Evolutionary conservation across 2,329 filamentous ascomycete genomes (phyloP).

Genomic region (Diaporthe vaccinii): DNA sequence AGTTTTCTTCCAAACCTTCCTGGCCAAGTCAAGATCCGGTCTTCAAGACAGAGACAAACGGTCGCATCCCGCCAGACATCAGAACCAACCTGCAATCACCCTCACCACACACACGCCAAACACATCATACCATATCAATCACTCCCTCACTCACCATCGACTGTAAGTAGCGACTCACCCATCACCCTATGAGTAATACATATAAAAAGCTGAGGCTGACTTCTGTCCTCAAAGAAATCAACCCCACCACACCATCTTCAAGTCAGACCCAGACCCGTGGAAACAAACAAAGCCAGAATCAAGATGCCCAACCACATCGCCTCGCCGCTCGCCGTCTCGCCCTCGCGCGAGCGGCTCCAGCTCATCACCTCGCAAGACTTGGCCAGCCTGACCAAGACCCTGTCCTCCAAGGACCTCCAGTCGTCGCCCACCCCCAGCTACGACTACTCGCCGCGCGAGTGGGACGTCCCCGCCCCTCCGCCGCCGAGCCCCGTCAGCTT

Average conservation of each 20-base stretch:
- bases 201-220: neutral
- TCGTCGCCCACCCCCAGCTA: constrained; percentile 62
- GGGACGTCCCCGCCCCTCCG: constrained; percentile 74
- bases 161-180: constrained; percentile 16
- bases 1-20: neutral
- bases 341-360: constrained; percentile 60
- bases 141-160: constrained; percentile 12
- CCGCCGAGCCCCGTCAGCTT: constrained; percentile 76
- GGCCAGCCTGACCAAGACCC: constrained; percentile 65
- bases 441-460: constrained; percentile 70
- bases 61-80: constrained; percentile 10
- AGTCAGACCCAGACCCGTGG: neutral
- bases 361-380: constrained; percentile 65
- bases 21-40: constrained; percentile 12
- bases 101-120: constrained; percentile 3
- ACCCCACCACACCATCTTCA: neutral
- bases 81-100: constrained; percentile 7
- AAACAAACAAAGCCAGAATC: constrained; percentile 34
- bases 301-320: constrained; percentile 59
- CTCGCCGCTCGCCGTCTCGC: constrained; percentile 62
- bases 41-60: constrained; percentile 9
- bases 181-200: neutral
- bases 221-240: neutral
- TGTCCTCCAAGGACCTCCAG: constrained; percentile 58
- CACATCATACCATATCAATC: constrained; percentile 11